These are phyloP conservation scores for Trebouxia sp. DNA, from an alignment of 139 green algal species.

Conservation along the genomic window DNA sequence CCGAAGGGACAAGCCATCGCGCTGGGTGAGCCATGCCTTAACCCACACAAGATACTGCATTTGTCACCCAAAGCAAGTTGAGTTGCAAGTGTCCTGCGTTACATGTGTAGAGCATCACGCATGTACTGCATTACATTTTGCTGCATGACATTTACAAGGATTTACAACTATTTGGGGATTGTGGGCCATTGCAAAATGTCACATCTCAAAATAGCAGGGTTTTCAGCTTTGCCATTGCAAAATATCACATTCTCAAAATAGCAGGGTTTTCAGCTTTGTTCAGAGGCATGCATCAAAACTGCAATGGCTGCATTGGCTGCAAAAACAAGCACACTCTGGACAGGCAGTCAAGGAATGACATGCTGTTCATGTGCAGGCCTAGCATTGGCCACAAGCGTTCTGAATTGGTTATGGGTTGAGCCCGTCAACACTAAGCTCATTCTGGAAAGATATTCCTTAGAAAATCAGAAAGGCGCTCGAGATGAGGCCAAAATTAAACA, in stretches of 20 bases:
- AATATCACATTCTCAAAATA: too few species aligned
- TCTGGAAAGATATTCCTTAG: slow-evolving; percentile 73
- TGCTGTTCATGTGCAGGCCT: slow-evolving; percentile 15
- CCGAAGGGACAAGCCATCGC: slow-evolving; percentile 22
- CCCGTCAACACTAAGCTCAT: slow-evolving; percentile 63
- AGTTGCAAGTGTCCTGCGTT: background rate
- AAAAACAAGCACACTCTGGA: background rate
- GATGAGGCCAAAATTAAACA: slow-evolving; percentile 53
- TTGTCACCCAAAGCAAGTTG: background rate
- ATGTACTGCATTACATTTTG: too few species aligned
- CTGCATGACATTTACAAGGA: too few species aligned
- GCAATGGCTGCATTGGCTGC: too few species aligned
- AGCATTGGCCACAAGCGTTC: slow-evolving; percentile 46
- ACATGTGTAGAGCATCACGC: too few species aligned
- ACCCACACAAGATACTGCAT: too few species aligned
- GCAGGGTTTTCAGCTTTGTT: too few species aligned
- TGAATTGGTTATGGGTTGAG: slow-evolving; percentile 65
- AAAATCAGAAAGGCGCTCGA: slow-evolving; percentile 49
- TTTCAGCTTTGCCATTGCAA: too few species aligned
- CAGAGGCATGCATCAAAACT: too few species aligned
- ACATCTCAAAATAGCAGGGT: too few species aligned
- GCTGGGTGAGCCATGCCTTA: slow-evolving; percentile 26
- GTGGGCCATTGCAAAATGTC: too few species aligned
- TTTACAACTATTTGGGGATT: too few species aligned
- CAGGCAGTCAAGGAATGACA: background rate